phyloP scores from a whole-genome alignment of 2,329 filamentous ascomycete species.

The Penicillium brevicompactum region DNA sequence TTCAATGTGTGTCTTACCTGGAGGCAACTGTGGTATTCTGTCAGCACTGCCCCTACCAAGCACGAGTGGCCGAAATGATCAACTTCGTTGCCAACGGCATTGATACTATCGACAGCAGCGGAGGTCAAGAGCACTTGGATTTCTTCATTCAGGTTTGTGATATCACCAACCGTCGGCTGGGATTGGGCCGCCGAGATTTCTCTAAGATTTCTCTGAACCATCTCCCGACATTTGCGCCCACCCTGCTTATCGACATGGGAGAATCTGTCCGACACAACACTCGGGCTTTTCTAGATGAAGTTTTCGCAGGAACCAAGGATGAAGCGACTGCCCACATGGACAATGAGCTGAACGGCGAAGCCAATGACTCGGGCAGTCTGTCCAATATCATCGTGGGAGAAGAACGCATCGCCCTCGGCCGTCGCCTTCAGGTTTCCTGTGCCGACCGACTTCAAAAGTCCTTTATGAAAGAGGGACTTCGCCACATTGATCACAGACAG shows the following conservation, averaged over 20 bases:
- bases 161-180: slow-evolving; percentile 41
- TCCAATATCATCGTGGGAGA: slow-evolving; percentile 17
- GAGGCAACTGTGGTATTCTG: slow-evolving; percentile 61
- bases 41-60: slow-evolving; percentile 37
- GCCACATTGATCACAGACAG: slow-evolving; percentile 36
- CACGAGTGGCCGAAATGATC: slow-evolving; percentile 42
- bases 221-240: slow-evolving; percentile 54
- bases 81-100: slow-evolving; percentile 49
- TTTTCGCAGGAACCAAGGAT: slow-evolving; percentile 44
- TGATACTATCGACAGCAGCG: slow-evolving; percentile 51
- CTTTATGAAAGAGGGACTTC: slow-evolving; percentile 30
- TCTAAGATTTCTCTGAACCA: slow-evolving; percentile 39
- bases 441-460: slow-evolving; percentile 36
- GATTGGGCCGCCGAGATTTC: slow-evolving; percentile 38
- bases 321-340: slow-evolving; percentile 28
- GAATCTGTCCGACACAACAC: slow-evolving; percentile 48
- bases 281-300: slow-evolving; percentile 44
- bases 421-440: slow-evolving; percentile 34
- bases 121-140: slow-evolving; percentile 51
- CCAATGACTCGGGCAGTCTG: slow-evolving; percentile 10
- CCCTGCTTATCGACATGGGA: slow-evolving; percentile 55
- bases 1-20: slow-evolving; percentile 58
- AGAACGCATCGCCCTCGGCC: slow-evolving; percentile 33
- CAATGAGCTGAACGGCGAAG: slow-evolving; percentile 3
- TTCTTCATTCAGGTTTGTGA: slow-evolving; percentile 58